A percentile compares a stretch with the other conserved stretches of the same genome.
Evolutionary conservation across 495 filamentous ascomycete genomes (phyloP).

Genomic region (Cryomyces minteri): DNA sequence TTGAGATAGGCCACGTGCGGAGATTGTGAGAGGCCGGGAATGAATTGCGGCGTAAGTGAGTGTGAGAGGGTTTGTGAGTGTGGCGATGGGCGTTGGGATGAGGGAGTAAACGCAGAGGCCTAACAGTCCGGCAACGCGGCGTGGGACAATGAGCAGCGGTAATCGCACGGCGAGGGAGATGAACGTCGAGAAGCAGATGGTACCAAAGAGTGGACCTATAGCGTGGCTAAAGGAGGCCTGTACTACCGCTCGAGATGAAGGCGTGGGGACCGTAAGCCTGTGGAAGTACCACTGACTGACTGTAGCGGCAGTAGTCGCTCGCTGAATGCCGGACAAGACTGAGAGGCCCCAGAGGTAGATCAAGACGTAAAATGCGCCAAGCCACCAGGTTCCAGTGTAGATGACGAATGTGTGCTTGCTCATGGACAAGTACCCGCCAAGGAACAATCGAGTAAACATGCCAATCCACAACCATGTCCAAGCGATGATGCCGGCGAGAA

Average conservation of each 20-base stretch:
- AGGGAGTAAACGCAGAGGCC: slow-evolving; percentile 52
- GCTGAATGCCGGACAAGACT: slow-evolving; percentile 69
- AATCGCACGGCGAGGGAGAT: slow-evolving; percentile 65
- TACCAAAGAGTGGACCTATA: slow-evolving; percentile 74
- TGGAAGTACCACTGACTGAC: slow-evolving; percentile 99
- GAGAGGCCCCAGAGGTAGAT: slow-evolving; percentile 92
- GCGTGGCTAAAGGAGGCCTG: slow-evolving; percentile 66
- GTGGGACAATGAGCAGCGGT: slow-evolving; percentile 68
- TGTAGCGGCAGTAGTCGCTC: slow-evolving; percentile 80
- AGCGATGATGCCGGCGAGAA: slow-evolving; percentile 51
- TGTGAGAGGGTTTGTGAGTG: slow-evolving; percentile 74
- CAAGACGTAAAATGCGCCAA: slow-evolving; percentile 74
- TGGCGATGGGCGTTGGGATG: slow-evolving; percentile 65
- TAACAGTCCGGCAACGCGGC: slow-evolving; percentile 44
- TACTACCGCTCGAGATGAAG: slow-evolving; percentile 60
- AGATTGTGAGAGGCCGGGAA: slow-evolving; percentile 55
- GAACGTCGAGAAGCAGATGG: slow-evolving; percentile 70
- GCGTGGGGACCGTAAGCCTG: slow-evolving; percentile 59
- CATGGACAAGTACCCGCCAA: slow-evolving; percentile 54
- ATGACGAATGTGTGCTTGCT: slow-evolving; percentile 41
- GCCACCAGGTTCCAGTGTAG: slow-evolving; percentile 74
- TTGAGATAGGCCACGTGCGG: slow-evolving; percentile 57
- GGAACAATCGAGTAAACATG: slow-evolving; percentile 92
- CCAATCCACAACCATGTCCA: slow-evolving; percentile 95
- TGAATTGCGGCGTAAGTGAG: slow-evolving; percentile 91